A percentile compares a stretch with the other conserved stretches of the same genome.
These are phyloP conservation scores for Gynostemma pentaphyllum DNA, from an alignment of 306 rosid species.

Conservation along the genomic window DNA sequence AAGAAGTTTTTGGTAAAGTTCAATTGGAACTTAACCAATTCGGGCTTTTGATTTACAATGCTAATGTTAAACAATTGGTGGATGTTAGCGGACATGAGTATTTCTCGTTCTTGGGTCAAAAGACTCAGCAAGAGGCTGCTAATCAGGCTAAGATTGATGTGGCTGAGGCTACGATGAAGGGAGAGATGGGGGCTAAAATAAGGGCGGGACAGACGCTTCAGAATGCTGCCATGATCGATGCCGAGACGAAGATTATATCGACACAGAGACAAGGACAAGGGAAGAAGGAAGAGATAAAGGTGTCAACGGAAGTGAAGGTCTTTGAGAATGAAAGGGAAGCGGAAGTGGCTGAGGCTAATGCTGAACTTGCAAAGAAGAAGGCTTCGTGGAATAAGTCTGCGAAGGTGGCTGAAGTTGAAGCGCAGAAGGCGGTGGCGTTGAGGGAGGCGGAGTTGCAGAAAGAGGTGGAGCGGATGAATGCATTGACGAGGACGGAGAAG, in stretches of 20 bases:
- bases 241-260: constrained; percentile 20
- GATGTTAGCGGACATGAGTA: constrained; percentile 48
- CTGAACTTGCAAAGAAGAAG: constrained; percentile 24
- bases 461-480: constrained; percentile 26
- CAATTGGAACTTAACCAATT: constrained; percentile 47
- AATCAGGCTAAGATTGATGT: constrained; percentile 40
- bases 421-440: constrained; percentile 20
- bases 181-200: constrained; percentile 21
- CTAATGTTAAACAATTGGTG: constrained; percentile 45
- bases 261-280: constrained; percentile 23
- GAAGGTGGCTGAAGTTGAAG: constrained; percentile 23
- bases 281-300: constrained; percentile 19
- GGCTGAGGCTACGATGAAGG: constrained; percentile 32
- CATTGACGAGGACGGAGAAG: constrained; percentile 21
- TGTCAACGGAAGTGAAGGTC: constrained; percentile 21
- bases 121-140: constrained; percentile 51
- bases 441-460: constrained; percentile 20
- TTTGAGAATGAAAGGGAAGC: constrained; percentile 24
- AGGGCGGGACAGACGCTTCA: constrained; percentile 22
- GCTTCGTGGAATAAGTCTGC: constrained; percentile 11
- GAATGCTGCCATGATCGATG: constrained; percentile 25
- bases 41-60: constrained; percentile 47
- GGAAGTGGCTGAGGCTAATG: constrained; percentile 20
- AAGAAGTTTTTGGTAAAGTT: constrained; percentile 40
- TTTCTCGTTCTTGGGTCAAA: constrained; percentile 49